Base-by-base conservation (phyloP, 2,329 filamentous ascomycete genomes). In the Microdochium nivale region DNA sequence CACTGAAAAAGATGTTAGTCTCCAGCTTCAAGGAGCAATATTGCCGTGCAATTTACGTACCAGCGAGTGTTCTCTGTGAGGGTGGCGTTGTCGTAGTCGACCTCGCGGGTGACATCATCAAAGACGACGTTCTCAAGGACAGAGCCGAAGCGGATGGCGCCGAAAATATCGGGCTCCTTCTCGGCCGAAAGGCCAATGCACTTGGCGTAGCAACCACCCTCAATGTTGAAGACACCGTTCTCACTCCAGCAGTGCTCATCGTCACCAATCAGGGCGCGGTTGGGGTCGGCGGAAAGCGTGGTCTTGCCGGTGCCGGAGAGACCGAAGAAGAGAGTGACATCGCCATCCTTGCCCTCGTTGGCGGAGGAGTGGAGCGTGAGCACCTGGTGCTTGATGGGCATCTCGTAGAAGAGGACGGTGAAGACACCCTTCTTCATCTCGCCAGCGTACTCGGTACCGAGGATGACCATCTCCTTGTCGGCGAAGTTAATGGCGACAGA, bases 221-320 rank as follows among this genome's bases (percentile, higher is more conserved):
- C 94, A 54, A 99, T 99, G 83, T 99, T 99, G 87, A 99, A 99
- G 69, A 99, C 85, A 70, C 94, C 94, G 53, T 74, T 83, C 69
- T 99, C 94, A 62, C 86, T 91, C 94, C 94, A 99, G 87, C 94
- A 97, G 83, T 99, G 94, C 86, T 99, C 94, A 68, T 99, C 94
- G 65, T 99, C 94, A 69, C 94, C 94, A 64, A 99, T 99, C 66
- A 99, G 77, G 59, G 88, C 85, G 69, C 94, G 91, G 80, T 96
- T 95, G 64, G 91, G 90, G 72, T 99, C 94, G 54, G 94, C 94
- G 56, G 94, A 97, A 56, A 99, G 80, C 2, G 94, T 99, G 49
- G 94, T 99, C 87, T 99, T 99, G 75, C 94, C 94, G 52, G 94
- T 99, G 59, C 94, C 94, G 19, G 94, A 99, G 50, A 99, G 85